Base-by-base conservation (phyloP, 345 rosid species). In the Moricandia arvensis region DNA sequence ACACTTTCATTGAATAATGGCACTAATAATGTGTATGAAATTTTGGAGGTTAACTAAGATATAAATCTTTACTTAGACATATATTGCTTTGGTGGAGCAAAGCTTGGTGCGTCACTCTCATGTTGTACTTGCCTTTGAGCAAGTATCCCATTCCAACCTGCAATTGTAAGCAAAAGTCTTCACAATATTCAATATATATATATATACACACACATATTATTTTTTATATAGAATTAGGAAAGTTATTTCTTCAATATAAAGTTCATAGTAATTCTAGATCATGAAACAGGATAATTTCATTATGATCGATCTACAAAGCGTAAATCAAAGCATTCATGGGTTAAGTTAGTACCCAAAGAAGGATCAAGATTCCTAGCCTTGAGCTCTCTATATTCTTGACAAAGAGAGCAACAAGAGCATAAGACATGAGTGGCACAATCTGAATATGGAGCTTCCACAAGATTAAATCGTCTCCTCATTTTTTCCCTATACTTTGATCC, bases 301-400 rank as follows among this genome's bases (percentile, higher is more conserved):
- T 11, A 27, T 53, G 62, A 34, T 54, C 31, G 3, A 37, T 21
- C 53, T 21, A 27, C 26, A 27, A 21, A 21, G 24, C 24, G 24
- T n/a, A 70, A 58, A 41, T 16, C 41, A 51, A 59, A 8, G 29
- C 16, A 70, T 1, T 63, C 24, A 38, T 74, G 34, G 61, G 60
- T 62, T 41, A 35, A 76, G 27, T 63, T 18, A 30, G 21, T 80
- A 84, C 87, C 90, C 66, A 81, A 61, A 75, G 86, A 73, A 58
- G 86, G 87, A 80, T 86, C 83, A 27, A 80, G 80, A 60, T 77
- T 80, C 60, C 85, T 77, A 54, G 31, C 65, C 59, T 77, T 74
- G 74, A 86, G 87, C 76, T 83, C 90, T 75, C 89, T 76, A 34
- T 71, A 82, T 73, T 86, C 87, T 63, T 82, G 89, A 64, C 82